Evolutionary conservation across 805 yeast genomes (phyloP).

Genomic region (Candida methanosorbosa): DNA sequence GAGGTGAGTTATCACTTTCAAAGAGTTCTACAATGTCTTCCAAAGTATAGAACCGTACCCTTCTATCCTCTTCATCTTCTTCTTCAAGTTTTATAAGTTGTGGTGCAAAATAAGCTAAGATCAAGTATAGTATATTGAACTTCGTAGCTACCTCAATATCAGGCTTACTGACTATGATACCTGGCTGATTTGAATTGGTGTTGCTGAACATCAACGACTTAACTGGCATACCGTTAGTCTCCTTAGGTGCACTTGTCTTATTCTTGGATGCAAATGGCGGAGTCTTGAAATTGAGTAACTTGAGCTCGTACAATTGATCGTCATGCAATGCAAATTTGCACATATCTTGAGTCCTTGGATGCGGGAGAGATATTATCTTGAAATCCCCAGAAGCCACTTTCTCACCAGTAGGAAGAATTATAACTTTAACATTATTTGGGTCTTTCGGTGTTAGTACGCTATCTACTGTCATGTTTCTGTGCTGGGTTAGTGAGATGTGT

Average conservation of each 20-base stretch:
- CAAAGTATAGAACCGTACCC: constrained; percentile 25
- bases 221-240: constrained; percentile 25
- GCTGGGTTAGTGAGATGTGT: no score
- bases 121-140: constrained; percentile 30
- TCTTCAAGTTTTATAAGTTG: constrained; percentile 15
- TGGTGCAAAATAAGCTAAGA: constrained; percentile 27
- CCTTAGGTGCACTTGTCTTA: constrained; percentile 19
- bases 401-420: constrained; percentile 8
- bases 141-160: constrained; percentile 30
- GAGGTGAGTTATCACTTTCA: constrained; percentile 10
- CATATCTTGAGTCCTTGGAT: constrained; percentile 7
- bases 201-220: constrained; percentile 30
- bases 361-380: constrained; percentile 7
- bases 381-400: not conserved
- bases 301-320: constrained; percentile 29
- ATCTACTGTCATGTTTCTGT: no score
- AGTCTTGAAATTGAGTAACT: constrained; percentile 28
- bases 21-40: constrained; percentile 37
- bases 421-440: constrained; percentile 5
- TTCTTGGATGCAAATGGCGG: constrained; percentile 16
- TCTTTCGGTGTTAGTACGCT: no score
- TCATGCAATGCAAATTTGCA: constrained; percentile 10
- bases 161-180: constrained; percentile 32
- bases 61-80: constrained; percentile 3
- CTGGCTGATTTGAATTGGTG: constrained; percentile 11